Evolutionary conservation across 768 basidiomycete species (phyloP).

Genomic region (Amanita pallidorosea): DNA sequence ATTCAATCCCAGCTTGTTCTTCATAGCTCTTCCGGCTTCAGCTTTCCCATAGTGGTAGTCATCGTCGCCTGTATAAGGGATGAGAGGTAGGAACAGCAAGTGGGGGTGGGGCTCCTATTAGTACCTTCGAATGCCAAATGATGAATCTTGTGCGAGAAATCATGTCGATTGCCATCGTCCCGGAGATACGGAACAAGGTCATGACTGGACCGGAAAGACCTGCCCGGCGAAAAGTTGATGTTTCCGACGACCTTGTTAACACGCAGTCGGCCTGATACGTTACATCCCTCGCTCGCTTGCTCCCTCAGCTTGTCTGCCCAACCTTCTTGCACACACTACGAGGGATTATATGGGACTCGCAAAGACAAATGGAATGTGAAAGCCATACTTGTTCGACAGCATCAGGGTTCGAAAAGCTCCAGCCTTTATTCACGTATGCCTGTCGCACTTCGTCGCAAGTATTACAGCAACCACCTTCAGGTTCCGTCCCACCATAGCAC

Average conservation of each 20-base stretch:
- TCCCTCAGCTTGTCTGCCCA: constrained; percentile 92
- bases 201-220: constrained; percentile 83
- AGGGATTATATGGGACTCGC: neutral
- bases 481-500: constrained; percentile 82
- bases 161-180: constrained; percentile 80
- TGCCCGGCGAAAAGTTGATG: constrained; percentile 89
- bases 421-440: constrained; percentile 84
- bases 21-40: constrained; percentile 49
- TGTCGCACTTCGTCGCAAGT: constrained; percentile 91
- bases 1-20: constrained; percentile 59
- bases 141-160: constrained; percentile 87
- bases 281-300: constrained; percentile 92
- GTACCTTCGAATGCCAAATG: constrained; percentile 65
- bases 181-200: constrained; percentile 92
- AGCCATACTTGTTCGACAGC: constrained; percentile 74
- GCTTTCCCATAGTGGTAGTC: constrained; percentile 68
- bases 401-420: constrained; percentile 91
- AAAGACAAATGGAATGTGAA: neutral
- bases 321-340: constrained; percentile 83
- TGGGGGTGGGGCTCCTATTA: constrained; percentile 4
- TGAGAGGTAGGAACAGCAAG: neutral
- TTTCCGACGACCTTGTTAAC: constrained; percentile 98
- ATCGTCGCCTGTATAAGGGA: constrained; percentile 45
- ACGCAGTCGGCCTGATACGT: constrained; percentile 79
- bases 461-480: constrained; percentile 83